Evolutionary conservation across 176 grass and related monocot genomes (phyloP).

Genomic region (Oryza glumipatula): DNA sequence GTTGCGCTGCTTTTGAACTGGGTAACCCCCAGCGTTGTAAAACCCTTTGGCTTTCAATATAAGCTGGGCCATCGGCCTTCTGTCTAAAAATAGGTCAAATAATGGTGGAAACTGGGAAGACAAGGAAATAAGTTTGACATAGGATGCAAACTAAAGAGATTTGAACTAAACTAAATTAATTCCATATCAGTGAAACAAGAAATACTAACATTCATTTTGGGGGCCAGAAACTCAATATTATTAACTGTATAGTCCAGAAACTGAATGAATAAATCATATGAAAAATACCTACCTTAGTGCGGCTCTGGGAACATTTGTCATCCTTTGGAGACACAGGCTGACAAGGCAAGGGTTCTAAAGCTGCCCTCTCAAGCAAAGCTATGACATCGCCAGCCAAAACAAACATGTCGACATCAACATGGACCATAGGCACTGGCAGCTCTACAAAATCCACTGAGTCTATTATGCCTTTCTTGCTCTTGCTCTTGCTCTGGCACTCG

Average conservation of each 20-base stretch:
- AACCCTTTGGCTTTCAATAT: too few relatives aligned
- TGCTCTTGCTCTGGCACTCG: constrained; percentile 62
- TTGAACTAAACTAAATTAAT: constrained; percentile 35
- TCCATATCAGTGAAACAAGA: constrained; percentile 17
- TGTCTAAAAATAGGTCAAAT: background rate
- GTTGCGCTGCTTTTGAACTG: too few relatives aligned
- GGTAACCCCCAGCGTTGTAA: too few relatives aligned
- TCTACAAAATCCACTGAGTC: constrained; percentile 61
- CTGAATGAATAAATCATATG: constrained; percentile 14
- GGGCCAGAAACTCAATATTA: constrained; percentile 34
- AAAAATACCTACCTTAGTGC: constrained; percentile 61
- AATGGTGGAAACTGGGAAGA: background rate
- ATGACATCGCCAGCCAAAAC: constrained; percentile 88
- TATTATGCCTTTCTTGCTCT: constrained; percentile 60
- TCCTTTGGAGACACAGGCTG: constrained; percentile 77
- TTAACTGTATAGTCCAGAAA: constrained; percentile 17
- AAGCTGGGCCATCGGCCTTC: too few relatives aligned
- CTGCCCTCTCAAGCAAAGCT: constrained; percentile 65
- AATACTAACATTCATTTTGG: constrained; percentile 8
- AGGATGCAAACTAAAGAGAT: background rate
- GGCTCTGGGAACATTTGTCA: constrained; percentile 81
- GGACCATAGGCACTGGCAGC: constrained; percentile 62
- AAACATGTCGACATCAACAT: constrained; percentile 76
- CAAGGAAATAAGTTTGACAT: constrained; percentile 3
- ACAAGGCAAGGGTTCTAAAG: constrained; percentile 69